Evolutionary conservation across 306 rosid genomes (phyloP).

Genomic region (Alnus rubra): DNA sequence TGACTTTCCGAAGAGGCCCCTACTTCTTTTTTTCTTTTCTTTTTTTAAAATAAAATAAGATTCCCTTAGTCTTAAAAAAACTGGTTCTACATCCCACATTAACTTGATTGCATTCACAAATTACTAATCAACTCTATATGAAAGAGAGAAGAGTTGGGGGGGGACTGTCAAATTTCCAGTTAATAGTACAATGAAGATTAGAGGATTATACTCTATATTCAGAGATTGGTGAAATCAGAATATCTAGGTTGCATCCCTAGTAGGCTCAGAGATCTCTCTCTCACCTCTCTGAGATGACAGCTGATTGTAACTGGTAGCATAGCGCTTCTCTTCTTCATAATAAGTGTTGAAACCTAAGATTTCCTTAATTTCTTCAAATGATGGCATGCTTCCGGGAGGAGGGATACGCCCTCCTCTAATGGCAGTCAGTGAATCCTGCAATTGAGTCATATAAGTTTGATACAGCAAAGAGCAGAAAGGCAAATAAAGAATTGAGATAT

Average conservation of each 20-base stretch:
- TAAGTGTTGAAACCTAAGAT: slow-evolving; percentile 81
- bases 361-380: slow-evolving; percentile 88
- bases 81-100: slow-evolving; percentile 4
- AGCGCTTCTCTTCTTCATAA: slow-evolving; percentile 91
- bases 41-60: not conserved
- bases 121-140: not conserved
- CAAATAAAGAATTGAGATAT: not conserved
- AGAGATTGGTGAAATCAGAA: slow-evolving; percentile 24
- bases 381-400: slow-evolving; percentile 93
- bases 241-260: slow-evolving; percentile 5
- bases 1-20: not conserved
- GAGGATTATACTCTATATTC: slow-evolving; percentile 10
- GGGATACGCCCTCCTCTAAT: slow-evolving; percentile 92
- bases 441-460: slow-evolving; percentile 20
- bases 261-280: slow-evolving; percentile 29
- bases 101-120: not conserved
- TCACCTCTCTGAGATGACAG: slow-evolving; percentile 60
- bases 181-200: slow-evolving; percentile 8
- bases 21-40: not conserved
- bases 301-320: slow-evolving; percentile 49
- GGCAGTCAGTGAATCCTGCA: slow-evolving; percentile 82
- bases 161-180: not conserved
- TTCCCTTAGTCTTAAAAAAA: not conserved
- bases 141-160: not conserved
- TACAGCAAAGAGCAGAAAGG: slow-evolving; percentile 3